These are phyloP conservation scores for Melocanna baccifera DNA, from an alignment of 176 grass and related monocot genomes.

Conservation along the genomic window DNA sequence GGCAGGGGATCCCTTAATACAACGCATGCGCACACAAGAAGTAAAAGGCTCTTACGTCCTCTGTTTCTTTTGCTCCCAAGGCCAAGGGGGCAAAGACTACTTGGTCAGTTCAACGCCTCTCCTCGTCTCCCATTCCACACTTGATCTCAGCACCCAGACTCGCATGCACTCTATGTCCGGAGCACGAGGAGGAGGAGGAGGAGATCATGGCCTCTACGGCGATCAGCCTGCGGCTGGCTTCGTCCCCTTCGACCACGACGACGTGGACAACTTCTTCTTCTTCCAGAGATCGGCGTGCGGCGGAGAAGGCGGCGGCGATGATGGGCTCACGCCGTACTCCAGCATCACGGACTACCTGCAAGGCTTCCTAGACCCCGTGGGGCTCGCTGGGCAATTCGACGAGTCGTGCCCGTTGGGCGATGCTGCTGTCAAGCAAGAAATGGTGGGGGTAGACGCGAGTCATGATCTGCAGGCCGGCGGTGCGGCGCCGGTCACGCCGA, in stretches of 20 bases:
- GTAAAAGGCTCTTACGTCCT: neutral
- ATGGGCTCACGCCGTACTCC: slow-evolving; percentile 4
- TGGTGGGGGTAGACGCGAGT: neutral
- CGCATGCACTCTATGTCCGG: slow-evolving; percentile 25
- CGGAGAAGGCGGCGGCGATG: neutral
- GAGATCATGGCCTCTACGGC: neutral
- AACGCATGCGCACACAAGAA: neutral
- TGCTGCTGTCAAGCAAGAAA: slow-evolving; percentile 6
- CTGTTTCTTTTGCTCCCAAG: neutral
- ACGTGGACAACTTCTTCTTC: neutral
- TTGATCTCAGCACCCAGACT: neutral
- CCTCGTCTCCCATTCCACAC: slow-evolving; percentile 4
- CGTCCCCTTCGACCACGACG: neutral
- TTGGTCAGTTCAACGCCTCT: slow-evolving; percentile 1
- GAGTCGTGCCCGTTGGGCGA: neutral
- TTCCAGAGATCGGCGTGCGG: neutral
- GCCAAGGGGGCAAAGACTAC: slow-evolving; percentile 1
- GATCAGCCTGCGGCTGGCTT: neutral
- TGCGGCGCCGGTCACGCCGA: slow-evolving; percentile 5
- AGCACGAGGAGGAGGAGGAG: neutral
- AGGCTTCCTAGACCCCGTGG: slow-evolving; percentile 19
- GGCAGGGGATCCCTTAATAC: neutral
- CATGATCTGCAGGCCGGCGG: neutral
- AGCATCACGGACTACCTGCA: slow-evolving; percentile 38
- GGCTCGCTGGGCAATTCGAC: neutral